These are phyloP conservation scores for Haplosporangium sp. DNA, from an alignment of 371 early-diverging fungal species.

Conservation along the genomic window DNA sequence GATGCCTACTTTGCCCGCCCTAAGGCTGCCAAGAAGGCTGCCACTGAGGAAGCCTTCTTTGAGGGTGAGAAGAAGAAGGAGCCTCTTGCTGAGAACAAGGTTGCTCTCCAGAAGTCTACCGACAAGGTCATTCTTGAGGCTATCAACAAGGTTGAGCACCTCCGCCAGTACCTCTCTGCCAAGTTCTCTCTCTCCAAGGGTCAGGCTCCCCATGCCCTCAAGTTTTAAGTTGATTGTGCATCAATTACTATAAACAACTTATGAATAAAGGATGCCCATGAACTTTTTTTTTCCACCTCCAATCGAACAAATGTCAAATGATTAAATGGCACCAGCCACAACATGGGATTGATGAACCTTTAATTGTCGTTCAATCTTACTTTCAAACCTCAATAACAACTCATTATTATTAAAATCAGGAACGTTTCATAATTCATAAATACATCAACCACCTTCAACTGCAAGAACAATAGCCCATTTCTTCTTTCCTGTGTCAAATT, in stretches of 20 bases:
- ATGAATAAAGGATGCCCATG: constrained; percentile 26
- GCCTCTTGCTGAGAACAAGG: constrained; percentile 70
- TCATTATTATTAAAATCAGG: not conserved
- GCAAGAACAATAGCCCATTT: not conserved
- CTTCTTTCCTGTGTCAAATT: not conserved
- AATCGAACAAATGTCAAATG: not conserved
- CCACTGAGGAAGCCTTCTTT: constrained; percentile 90
- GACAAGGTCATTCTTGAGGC: constrained; percentile 87
- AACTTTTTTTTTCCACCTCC: constrained; percentile 16
- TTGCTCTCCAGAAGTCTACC: constrained; percentile 85
- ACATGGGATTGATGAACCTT: too few relatives aligned
- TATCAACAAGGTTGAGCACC: constrained; percentile 86
- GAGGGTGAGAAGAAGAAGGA: constrained; percentile 78
- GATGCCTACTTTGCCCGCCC: constrained; percentile 94
- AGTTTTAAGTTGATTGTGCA: constrained; percentile 77
- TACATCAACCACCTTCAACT: too few relatives aligned
- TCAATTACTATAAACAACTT: not conserved
- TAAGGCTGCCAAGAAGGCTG: constrained; percentile 77
- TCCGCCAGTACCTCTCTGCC: constrained; percentile 88
- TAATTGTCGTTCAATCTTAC: too few relatives aligned
- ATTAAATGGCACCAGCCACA: too few relatives aligned
- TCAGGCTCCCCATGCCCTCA: constrained; percentile 93
- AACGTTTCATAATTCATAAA: not conserved
- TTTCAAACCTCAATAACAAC: too few relatives aligned
- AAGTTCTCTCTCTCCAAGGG: constrained; percentile 94